Evolutionary conservation across 768 basidiomycete species (phyloP).

Genomic region (Phylloporus scabripes): DNA sequence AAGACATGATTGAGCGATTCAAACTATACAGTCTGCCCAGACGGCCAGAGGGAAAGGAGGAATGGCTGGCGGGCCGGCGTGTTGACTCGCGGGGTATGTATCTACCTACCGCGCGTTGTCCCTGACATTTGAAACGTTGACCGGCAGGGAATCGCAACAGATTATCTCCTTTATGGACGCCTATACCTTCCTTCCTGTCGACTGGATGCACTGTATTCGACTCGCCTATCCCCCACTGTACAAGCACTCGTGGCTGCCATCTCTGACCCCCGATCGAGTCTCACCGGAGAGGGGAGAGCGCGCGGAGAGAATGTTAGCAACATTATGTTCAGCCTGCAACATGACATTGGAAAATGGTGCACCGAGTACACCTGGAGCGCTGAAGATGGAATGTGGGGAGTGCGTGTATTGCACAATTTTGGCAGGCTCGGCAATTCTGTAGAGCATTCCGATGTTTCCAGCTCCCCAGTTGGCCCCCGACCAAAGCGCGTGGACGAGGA

Average conservation of each 20-base stretch:
- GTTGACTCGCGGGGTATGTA: conserved; percentile 66
- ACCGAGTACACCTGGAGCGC: conserved; percentile 94
- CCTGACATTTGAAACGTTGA: conserved; percentile 17
- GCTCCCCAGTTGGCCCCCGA: conserved; percentile 26
- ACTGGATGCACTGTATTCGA: conserved; percentile 86
- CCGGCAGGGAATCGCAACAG: conserved; percentile 36
- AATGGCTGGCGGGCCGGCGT: conserved; percentile 75
- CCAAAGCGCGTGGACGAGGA: conserved; percentile 91
- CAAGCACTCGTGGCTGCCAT: conserved; percentile 84
- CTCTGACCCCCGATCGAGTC: conserved; percentile 63
- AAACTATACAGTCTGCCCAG: conserved; percentile 77
- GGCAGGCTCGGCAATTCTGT: conserved; percentile 51
- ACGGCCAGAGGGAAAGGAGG: conserved; percentile 71
- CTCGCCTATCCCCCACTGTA: conserved; percentile 68
- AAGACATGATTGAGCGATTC: conserved; percentile 87
- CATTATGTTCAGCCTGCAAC: conserved; percentile 80
- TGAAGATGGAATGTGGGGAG: conserved; percentile 90
- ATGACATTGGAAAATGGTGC: conserved; percentile 89
- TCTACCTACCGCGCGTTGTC: conserved; percentile 13
- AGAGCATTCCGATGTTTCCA: conserved; percentile 33
- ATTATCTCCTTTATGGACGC: conserved; percentile 91
- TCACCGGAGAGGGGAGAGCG: conserved; percentile 35
- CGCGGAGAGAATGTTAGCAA: conserved; percentile 54
- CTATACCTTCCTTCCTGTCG: conserved; percentile 85
- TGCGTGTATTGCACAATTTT: conserved; percentile 88